Conservation (phyloP, 2,329 filamentous ascomycete genomes). For the Polytolypa hystricis region DNA sequence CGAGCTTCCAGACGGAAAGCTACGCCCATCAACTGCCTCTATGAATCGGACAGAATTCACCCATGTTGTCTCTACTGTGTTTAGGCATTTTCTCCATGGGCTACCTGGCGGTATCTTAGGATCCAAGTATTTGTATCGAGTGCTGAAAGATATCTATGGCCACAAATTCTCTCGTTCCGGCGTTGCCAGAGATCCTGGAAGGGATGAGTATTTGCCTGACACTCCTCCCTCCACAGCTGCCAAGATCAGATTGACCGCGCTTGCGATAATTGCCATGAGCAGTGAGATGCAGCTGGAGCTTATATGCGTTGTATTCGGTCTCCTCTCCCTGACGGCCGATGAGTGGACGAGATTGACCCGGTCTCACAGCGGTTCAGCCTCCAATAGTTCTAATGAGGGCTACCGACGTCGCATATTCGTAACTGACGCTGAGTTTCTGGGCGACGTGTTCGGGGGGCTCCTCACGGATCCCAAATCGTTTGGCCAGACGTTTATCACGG, state of each 20-base stretch:
- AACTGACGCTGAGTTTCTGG: constrained; percentile 20
- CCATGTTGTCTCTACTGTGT: constrained; percentile 24
- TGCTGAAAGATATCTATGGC: constrained; percentile 21
- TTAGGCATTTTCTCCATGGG: constrained; percentile 26
- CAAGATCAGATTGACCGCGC: constrained; percentile 24
- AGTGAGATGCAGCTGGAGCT: constrained; percentile 29
- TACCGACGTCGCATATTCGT: constrained; percentile 14
- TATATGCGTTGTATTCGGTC: constrained; percentile 30
- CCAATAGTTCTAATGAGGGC: background rate
- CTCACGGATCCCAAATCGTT: constrained; percentile 11
- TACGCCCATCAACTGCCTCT: constrained; percentile 1
- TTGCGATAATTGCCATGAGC: constrained; percentile 28
- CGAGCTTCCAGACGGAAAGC: constrained; percentile 20
- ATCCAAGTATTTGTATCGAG: constrained; percentile 23
- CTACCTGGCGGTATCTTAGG: constrained; percentile 30
- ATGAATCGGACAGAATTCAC: constrained; percentile 14
- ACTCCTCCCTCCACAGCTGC: constrained; percentile 14
- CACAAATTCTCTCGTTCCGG: constrained; percentile 12
- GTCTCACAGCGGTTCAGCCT: background rate
- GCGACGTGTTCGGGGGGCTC: constrained; percentile 23
- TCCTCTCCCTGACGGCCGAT: constrained; percentile 23
- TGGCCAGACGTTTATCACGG: constrained; percentile 8
- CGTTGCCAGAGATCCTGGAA: constrained; percentile 11
- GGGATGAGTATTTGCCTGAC: constrained; percentile 15
- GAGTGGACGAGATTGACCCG: constrained; percentile 15